A percentile compares a stretch with the other conserved stretches of the same genome.
Conservation (phyloP, 495 filamentous ascomycete genomes). For the Neurospora tetraspora region DNA sequence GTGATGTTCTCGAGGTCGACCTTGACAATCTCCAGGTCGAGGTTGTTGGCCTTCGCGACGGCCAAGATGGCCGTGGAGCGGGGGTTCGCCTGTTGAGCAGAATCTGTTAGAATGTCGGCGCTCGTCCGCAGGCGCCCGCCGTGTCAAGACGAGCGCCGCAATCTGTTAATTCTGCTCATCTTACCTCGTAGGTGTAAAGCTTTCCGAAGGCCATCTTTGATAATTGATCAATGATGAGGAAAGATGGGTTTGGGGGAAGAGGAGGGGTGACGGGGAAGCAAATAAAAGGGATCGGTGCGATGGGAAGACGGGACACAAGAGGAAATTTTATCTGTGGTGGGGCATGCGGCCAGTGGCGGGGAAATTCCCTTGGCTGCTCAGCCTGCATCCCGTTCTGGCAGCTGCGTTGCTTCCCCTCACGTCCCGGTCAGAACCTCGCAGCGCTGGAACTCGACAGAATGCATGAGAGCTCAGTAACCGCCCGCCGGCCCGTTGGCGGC, state of each 20-base stretch:
- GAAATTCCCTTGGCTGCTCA: constrained; percentile 5
- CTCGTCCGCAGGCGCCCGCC: background rate
- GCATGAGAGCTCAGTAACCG: background rate
- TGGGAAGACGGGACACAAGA: constrained; percentile 10
- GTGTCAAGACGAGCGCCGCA: constrained; percentile 1
- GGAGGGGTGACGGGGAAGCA: constrained; percentile 10
- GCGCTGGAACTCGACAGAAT: background rate
- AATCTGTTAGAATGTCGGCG: background rate
- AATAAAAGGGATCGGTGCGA: constrained; percentile 11
- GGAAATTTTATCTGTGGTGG: constrained; percentile 19
- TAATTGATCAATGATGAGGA: constrained; percentile 9
- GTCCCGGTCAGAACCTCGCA: background rate
- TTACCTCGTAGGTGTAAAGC: constrained; percentile 79
- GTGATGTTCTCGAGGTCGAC: constrained; percentile 51
- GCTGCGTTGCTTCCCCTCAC: background rate
- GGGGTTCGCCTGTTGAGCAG: constrained; percentile 59
- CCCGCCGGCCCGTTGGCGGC: background rate
- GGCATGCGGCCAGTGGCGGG: constrained; percentile 12
- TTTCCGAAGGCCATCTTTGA: constrained; percentile 88
- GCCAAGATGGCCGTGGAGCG: constrained; percentile 80
- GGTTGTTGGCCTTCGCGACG: constrained; percentile 89
- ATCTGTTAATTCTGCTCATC: constrained; percentile 20
- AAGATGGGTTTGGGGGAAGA: constrained; percentile 9
- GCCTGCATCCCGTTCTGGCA: background rate
- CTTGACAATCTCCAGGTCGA: constrained; percentile 77